These are phyloP conservation scores for Neofusicoccum kwambonambiense DNA, from an alignment of 2,329 filamentous ascomycete species.

Conservation along the genomic window DNA sequence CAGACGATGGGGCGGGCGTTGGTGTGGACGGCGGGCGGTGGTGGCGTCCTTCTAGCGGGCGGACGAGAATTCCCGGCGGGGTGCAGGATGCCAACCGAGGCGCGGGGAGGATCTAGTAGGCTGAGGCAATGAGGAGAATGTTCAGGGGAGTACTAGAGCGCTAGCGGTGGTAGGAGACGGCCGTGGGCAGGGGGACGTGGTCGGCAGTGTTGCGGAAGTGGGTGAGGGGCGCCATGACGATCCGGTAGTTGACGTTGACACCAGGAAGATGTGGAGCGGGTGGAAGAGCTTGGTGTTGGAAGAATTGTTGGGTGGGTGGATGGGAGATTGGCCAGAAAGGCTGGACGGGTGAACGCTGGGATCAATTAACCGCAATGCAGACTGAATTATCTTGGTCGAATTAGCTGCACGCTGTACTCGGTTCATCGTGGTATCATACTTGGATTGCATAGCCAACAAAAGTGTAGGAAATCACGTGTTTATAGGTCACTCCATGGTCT, in stretches of 20 bases:
- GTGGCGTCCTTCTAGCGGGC: constrained; percentile 51
- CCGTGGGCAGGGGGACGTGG: constrained; percentile 44
- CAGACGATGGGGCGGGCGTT: constrained; percentile 60
- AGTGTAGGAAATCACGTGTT: no score
- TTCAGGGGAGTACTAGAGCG: constrained; percentile 49
- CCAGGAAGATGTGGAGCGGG: constrained; percentile 25
- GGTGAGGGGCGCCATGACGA: constrained; percentile 31
- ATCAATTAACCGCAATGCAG: no score
- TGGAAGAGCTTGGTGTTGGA: constrained; percentile 24
- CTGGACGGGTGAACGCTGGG: no score
- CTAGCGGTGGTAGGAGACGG: constrained; percentile 55
- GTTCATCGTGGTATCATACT: no score
- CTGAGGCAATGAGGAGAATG: constrained; percentile 61
- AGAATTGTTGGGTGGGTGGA: no score
- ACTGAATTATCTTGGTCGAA: no score
- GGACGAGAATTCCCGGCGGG: constrained; percentile 53
- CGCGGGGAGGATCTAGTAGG: constrained; percentile 50
- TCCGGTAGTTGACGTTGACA: constrained; percentile 24
- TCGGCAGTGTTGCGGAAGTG: constrained; percentile 47
- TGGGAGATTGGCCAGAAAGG: no score
- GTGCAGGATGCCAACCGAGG: constrained; percentile 49
- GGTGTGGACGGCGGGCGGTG: constrained; percentile 59
- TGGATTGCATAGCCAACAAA: no score
- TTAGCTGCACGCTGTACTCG: no score
- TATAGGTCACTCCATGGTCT: no score